Evolutionary conservation across 208 protist species (phyloP), one percentile per base, ranked within the genome.

Genomic region (Leishmania tropica): DNA sequence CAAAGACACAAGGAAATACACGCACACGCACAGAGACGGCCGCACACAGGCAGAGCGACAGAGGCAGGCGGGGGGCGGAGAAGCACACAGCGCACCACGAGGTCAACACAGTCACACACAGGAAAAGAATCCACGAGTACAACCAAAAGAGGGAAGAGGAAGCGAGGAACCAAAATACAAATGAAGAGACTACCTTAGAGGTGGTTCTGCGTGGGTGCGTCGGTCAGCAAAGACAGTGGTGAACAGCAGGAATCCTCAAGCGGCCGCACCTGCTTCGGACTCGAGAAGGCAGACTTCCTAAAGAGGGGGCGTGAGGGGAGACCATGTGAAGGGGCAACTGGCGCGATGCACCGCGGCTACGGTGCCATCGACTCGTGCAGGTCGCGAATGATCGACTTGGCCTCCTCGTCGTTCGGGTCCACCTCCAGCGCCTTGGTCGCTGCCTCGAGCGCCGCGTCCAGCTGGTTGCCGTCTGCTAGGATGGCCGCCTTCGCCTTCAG

Each of bases 401-500:
- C 92, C 83, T 98, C 95, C 64, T 93, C 89, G 75, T 98, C 95
- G 35, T 75, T 74, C 4, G 95, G 89, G 78, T 84, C 83, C 73
- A 89, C 85, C 80, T 86, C 84, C 15, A 95, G 84, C 0, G 94
- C 95, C 65, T 88, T 80, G 64, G 90, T 79, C 54, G 93, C 92
- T 13, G 84, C 90, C 67, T 81, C 81, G n/a, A 95, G 83, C 45
- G 95, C 95, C 65, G 95, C 93, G 6, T 67, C 73, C 54, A 97
- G 81, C 76, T 83, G 90, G 10, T 92, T 91, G 54, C 86, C 87
- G 78, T 98, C 95, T 19, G 95, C 95, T 3, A 98, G 85, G 72
- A 98, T 95, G 21, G 95, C 95, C 1, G 95, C 93, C 87, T 96
- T 96, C 47, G 95, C 93, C 88, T 98, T 98, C 64, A 92, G 85